A percentile compares a stretch with the other conserved stretches of the same genome.
These are phyloP conservation scores for Gossypium gossypioides DNA, from an alignment of 441 rosid genomes.

Conservation along the genomic window DNA sequence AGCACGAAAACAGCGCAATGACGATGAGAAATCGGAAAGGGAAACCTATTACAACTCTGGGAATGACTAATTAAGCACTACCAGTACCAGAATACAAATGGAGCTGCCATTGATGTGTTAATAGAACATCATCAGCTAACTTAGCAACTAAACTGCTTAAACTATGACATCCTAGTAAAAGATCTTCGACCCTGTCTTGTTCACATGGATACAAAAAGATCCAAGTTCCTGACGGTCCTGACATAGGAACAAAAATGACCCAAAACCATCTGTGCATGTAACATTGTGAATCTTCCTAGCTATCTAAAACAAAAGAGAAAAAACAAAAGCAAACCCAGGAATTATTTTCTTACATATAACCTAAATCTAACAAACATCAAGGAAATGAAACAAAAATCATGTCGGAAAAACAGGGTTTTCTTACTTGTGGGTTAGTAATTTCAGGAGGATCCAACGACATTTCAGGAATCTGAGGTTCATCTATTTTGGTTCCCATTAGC, in stretches of 20 bases:
- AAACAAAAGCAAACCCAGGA: slow-evolving; percentile 5
- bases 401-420: background rate
- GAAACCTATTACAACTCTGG: background rate
- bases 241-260: background rate
- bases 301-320: background rate
- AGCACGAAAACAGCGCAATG: background rate
- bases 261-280: background rate
- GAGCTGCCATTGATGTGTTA: background rate
- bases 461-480: slow-evolving; percentile 7
- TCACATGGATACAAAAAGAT: background rate
- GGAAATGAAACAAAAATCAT: background rate
- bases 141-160: background rate
- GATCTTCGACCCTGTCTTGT: slow-evolving; percentile 9
- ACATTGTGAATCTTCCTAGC: background rate
- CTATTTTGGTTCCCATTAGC: slow-evolving; percentile 1
- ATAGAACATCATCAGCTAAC: background rate
- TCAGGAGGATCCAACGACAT: slow-evolving; percentile 3
- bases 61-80: background rate
- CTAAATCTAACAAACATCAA: background rate
- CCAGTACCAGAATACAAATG: background rate
- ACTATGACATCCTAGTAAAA: background rate
- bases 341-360: background rate
- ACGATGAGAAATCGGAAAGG: background rate
- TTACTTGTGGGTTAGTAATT: slow-evolving; percentile 1
- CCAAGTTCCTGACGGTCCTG: background rate